A percentile compares a stretch with the other conserved stretches of the same genome.
Conservation (phyloP, 805 yeast species). For the Hanseniaspora meyeri region DNA sequence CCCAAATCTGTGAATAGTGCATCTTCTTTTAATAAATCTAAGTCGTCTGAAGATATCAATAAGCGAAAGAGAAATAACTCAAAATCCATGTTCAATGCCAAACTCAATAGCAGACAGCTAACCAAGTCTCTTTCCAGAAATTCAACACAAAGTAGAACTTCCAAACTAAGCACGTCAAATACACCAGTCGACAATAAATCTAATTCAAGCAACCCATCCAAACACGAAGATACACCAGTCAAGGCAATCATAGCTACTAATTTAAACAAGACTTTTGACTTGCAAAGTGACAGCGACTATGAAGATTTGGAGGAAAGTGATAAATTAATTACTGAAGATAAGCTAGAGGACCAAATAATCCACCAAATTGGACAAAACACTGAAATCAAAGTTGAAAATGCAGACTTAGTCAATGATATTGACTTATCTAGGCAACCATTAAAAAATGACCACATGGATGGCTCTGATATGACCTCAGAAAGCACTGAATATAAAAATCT, state of each 20-base stretch:
- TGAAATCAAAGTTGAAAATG: not conserved
- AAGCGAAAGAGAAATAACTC: slow-evolving; percentile 18
- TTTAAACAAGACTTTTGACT: slow-evolving; percentile 14
- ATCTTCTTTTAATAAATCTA: not conserved
- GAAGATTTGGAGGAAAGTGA: slow-evolving; percentile 18
- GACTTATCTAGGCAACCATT: not conserved
- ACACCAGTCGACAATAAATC: not conserved
- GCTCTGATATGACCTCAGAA: not conserved
- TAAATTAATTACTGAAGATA: slow-evolving; percentile 15
- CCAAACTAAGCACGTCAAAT: not conserved
- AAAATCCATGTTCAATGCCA: slow-evolving; percentile 17
- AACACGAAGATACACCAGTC: not conserved
- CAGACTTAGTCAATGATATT: not conserved
- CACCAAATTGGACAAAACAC: not conserved
- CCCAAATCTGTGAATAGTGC: not conserved
- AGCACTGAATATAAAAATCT: slow-evolving; percentile 18
- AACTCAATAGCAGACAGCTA: slow-evolving; percentile 4
- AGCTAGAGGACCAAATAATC: slow-evolving; percentile 19
- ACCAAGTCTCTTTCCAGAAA: slow-evolving; percentile 6
- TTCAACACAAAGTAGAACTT: slow-evolving; percentile 1
- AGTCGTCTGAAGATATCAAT: slow-evolving; percentile 14
- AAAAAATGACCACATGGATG: not conserved
- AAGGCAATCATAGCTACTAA: not conserved
- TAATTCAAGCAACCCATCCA: not conserved
- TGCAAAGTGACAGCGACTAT: slow-evolving; percentile 21